These are phyloP conservation scores for Clarireedia hainanense DNA, from an alignment of 2,329 filamentous ascomycete species.

Conservation along the genomic window DNA sequence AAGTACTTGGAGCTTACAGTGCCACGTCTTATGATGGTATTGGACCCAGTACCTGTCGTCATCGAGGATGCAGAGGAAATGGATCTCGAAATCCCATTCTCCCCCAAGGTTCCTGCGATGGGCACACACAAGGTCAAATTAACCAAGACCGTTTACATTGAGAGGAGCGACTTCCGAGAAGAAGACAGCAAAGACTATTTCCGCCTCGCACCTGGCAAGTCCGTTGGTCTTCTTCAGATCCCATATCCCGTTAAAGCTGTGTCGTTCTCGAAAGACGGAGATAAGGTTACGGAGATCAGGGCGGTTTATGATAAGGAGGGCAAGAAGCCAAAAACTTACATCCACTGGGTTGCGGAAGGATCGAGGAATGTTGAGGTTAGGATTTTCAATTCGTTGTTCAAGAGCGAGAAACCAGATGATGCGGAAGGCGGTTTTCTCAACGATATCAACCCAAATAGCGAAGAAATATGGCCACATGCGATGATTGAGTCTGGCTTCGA, in stretches of 20 bases:
- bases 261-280: conserved; percentile 58
- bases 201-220: conserved; percentile 67
- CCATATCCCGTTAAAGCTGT: conserved; percentile 62
- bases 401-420: conserved; percentile 71
- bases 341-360: conserved; percentile 80
- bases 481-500: conserved; percentile 78
- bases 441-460: conserved; percentile 77
- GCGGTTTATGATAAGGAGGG: conserved; percentile 64
- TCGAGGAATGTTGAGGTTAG: conserved; percentile 66
- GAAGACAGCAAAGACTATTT: conserved; percentile 67
- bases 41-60: conserved; percentile 75
- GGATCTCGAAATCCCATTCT: conserved; percentile 68
- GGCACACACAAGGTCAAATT: conserved; percentile 55
- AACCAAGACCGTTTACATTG: conserved; percentile 77
- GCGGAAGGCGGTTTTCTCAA: conserved; percentile 74
- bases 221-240: conserved; percentile 64
- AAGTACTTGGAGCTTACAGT: conserved; percentile 83
- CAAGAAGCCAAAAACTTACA: conserved; percentile 70
- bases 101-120: conserved; percentile 67
- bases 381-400: conserved; percentile 77
- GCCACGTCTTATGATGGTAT: conserved; percentile 79
- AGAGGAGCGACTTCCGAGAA: conserved; percentile 70
- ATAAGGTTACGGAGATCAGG: conserved; percentile 56
- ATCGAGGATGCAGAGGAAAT: conserved; percentile 72
- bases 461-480: conserved; percentile 70